Percentiles rank a stretch among this genome's conserved stretches.
Evolutionary conservation across 2,329 filamentous ascomycete species (phyloP).

Genomic region (Aspergillus fischeri): DNA sequence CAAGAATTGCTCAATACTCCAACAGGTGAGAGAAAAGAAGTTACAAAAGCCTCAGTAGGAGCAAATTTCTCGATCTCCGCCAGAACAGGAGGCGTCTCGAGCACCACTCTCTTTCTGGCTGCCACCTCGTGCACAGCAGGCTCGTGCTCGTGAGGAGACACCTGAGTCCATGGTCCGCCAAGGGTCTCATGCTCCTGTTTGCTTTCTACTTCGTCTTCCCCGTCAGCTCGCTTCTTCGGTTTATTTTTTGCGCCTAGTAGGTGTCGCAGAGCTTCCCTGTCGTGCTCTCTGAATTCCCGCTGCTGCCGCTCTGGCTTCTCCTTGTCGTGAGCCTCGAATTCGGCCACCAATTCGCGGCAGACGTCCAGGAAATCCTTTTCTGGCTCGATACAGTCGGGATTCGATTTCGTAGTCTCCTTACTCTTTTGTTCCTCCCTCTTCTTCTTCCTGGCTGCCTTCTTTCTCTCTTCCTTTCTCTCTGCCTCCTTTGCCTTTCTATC

Average conservation of each 20-base stretch:
- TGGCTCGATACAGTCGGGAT: constrained; percentile 4
- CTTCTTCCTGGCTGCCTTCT: neutral
- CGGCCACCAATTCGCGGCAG: neutral
- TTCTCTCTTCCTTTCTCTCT: constrained; percentile 1
- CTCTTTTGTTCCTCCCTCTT: neutral
- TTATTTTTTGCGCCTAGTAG: neutral
- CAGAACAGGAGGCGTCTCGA: neutral
- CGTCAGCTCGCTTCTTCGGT: neutral
- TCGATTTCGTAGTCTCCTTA: too few relatives aligned
- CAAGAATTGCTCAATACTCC: neutral
- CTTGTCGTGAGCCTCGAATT: neutral
- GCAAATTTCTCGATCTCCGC: neutral
- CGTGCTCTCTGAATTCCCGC: neutral
- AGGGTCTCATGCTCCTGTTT: neutral
- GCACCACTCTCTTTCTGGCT: neutral
- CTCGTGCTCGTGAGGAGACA: neutral
- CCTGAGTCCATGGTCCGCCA: neutral
- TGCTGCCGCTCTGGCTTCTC: neutral
- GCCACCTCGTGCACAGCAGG: neutral
- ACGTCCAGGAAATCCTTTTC: constrained; percentile 11
- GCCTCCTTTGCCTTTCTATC: neutral
- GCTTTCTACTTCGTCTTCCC: neutral
- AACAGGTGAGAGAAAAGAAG: neutral
- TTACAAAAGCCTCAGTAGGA: neutral
- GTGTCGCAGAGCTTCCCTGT: neutral